Evolutionary conservation across 768 basidiomycete genomes (phyloP), one percentile per base, ranked within the genome.

Genomic region (Calocybe cyanea): DNA sequence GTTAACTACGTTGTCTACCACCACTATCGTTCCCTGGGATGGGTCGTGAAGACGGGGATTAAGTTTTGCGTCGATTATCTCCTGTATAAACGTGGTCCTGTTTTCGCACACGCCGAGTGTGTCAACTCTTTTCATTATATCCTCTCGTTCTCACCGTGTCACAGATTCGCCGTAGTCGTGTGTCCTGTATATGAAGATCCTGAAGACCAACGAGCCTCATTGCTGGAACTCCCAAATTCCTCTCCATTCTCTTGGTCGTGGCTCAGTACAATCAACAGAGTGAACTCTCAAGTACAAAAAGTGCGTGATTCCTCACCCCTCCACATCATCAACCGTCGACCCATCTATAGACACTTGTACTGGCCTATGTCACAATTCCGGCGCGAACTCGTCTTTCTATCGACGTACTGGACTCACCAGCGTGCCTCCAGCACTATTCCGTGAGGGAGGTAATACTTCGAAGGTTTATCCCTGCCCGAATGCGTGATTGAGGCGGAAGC

Each of bases 21-120:
- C 62, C 93, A 98, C 64, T 98, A 88, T 60, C 81, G 95, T 13
- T 92, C 93, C 3, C 75, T 98, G 7, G 96, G 96, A 19, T 99
- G 95, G 96, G 90, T 97, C 15, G 84, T 96, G 52, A 92, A 93
- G 64, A 81, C 83, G 21, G 96, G 96, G 1, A 83, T 96, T 72
- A 99, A 99, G 64, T 99, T 99, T 65, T 97, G 94, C 56, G 87
- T 87, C 31, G 96, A 99, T 58, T 93, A 87, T 67, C 77, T 99
- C 8, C 67, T 98, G 20, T 99, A 99, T 64, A 93, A 91, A 56
- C 80, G 89, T 10, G 96, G 96, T 0, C 93, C 95, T 2, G 90
- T 95, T 1, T 98, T 98, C 63, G 71, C 84, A 4, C 96, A 99
- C 63, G 94, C 96, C 8, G 94, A 97, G 92, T 97, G 61, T 57